Conservation (phyloP, 768 basidiomycete species). For the Agaricus subrufescens region DNA sequence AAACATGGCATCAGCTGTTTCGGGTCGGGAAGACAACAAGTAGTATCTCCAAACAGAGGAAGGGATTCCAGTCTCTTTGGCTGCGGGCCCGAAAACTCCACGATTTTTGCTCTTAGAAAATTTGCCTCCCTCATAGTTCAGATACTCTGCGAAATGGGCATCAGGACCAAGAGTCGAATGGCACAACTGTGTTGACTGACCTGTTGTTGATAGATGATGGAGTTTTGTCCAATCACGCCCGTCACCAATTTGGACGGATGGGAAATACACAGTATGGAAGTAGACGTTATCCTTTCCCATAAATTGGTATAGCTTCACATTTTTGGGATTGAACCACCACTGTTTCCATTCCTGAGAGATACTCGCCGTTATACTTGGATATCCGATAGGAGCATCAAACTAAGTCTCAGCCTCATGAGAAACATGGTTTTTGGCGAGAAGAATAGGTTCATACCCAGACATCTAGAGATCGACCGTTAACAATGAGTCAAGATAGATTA, state of each 20-base stretch:
- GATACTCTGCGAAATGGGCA: conserved; percentile 58
- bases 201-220: conserved; percentile 93
- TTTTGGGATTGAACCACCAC: conserved; percentile 94
- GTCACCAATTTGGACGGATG: conserved; percentile 84
- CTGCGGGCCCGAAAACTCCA: conserved; percentile 94
- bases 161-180: not conserved
- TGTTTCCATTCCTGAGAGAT: conserved; percentile 92
- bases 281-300: conserved; percentile 99
- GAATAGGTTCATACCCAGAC: conserved; percentile 72
- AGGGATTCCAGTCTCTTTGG: conserved; percentile 90
- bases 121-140: conserved; percentile 98
- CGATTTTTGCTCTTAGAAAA: conserved; percentile 97
- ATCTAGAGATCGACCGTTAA: conserved; percentile 39
- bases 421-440: not conserved
- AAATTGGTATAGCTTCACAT: conserved; percentile 94
- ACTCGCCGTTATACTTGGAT: conserved; percentile 94
- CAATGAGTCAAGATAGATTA: not conserved
- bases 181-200: conserved; percentile 35
- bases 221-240: conserved; percentile 90
- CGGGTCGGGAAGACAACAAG: conserved; percentile 86
- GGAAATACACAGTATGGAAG: conserved; percentile 96
- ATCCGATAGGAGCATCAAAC: conserved; percentile 98
- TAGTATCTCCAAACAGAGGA: conserved; percentile 97
- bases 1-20: conserved; percentile 93
- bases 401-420: conserved; percentile 26